Base-by-base conservation (phyloP, 768 basidiomycete genomes). In the Pleurotus platypus region DNA sequence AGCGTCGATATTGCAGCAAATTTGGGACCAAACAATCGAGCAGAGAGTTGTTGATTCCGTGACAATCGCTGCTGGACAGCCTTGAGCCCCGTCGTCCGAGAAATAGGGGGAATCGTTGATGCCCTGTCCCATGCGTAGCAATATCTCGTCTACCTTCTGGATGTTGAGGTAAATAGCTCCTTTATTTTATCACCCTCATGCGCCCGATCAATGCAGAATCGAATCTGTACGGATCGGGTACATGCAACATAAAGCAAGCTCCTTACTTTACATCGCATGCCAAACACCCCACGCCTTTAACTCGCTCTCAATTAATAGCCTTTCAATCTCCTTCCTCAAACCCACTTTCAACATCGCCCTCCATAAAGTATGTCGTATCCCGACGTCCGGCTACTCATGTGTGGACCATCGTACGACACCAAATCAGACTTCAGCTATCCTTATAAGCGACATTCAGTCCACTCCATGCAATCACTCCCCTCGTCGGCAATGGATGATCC, bases 251-350 rank as follows among this genome's bases (percentile, higher is more conserved):
- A 54, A 54, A 42, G 37, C 18, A 37, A 40, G 37, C 51, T 54
- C 39, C 51, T 54, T 54, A 54, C 51, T 39, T 54, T 39, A 54
- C 51, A 40, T 54, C 39, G 51, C 51, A 54, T 54, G 51, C 51
- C 51, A 42, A 42, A 54, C 51, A 39, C 51, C 51, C 51, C 51
- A 54, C 51, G 51, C 51, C 51, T 54, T 54, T 54, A 43, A 54
- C 42, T 42, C 51, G 38, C 39, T 38, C 30, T 13, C 42, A 54
- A 54, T 54, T 54, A 39, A 54, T 43, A 26, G 26, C 49, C 49
- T 51, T 51, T 26, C 37, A 11, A 20, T 54, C 39, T 54, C 39
- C 51, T 54, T 50, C 46, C 24, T 50, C 49, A 50, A 35, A 30
- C 27, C 51, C 51, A 18, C 38, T 38, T 40, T 24, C 39, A n/a